phyloP scores from a whole-genome alignment of 139 green algal genomes.

The Yamagishiella unicocca region DNA sequence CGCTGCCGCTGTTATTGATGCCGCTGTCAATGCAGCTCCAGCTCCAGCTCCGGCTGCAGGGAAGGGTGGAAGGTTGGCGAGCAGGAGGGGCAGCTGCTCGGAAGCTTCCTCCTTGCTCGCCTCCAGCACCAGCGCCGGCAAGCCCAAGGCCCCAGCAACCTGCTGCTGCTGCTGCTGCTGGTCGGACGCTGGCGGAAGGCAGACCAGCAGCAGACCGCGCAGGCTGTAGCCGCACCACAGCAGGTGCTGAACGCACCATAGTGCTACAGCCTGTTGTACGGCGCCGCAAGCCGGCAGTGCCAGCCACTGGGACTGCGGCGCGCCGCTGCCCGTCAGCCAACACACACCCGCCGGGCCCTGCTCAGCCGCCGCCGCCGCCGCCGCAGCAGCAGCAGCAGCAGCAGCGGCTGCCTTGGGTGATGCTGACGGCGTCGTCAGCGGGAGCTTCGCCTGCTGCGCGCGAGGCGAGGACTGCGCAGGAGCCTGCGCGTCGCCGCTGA shows the following conservation, averaged over 20 bases:
- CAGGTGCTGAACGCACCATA: constrained; percentile 42
- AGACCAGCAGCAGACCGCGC: constrained; percentile 32
- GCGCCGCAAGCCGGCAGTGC: background rate
- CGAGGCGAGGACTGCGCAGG: too few relatives aligned
- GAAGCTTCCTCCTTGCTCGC: constrained; percentile 36
- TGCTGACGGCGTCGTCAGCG: background rate
- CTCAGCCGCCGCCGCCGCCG: background rate
- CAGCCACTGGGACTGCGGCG: constrained; percentile 16
- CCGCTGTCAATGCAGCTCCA: background rate
- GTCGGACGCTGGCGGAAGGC: background rate
- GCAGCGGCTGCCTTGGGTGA: background rate
- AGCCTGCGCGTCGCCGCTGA: background rate
- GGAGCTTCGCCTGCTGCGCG: too few relatives aligned
- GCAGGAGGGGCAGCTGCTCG: constrained; percentile 31
- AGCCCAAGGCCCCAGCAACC: background rate
- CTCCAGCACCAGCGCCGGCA: constrained; percentile 16
- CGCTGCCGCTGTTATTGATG: too few relatives aligned
- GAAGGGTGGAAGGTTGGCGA: background rate
- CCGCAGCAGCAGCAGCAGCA: background rate
- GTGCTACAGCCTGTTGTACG: background rate
- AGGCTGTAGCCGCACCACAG: constrained; percentile 46
- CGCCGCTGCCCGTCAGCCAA: background rate
- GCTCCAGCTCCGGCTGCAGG: background rate
- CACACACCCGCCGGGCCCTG: background rate
- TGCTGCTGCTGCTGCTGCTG: background rate